Conservation (phyloP, 1,139 yeast species). For the Suhomyces ambrosiae region DNA sequence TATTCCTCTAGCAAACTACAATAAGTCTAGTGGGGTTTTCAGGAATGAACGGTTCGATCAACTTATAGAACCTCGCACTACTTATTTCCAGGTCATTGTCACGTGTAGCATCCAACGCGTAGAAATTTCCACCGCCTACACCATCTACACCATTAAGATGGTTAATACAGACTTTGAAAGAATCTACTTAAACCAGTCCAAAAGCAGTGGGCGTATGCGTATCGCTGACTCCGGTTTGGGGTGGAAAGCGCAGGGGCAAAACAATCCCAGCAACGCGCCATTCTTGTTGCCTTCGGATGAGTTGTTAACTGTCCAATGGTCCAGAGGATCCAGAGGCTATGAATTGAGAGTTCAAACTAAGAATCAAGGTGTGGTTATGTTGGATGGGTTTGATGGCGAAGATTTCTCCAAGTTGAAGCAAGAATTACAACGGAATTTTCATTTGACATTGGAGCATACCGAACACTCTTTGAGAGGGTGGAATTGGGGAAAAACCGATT, state of each 20-base stretch:
- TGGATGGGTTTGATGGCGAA: constrained; percentile 88
- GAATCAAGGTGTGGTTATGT: constrained; percentile 78
- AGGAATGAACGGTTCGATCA: no score
- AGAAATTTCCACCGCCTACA: constrained; percentile 7
- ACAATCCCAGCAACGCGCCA: constrained; percentile 58
- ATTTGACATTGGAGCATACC: constrained; percentile 69
- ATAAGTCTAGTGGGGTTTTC: no score
- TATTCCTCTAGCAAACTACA: no score
- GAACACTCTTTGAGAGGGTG: constrained; percentile 97
- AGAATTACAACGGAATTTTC: constrained; percentile 79
- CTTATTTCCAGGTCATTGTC: no score
- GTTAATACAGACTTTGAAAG: constrained; percentile 72
- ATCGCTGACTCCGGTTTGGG: constrained; percentile 95
- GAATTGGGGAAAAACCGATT: constrained; percentile 97
- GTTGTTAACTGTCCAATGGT: constrained; percentile 81
- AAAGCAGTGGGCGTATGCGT: constrained; percentile 84
- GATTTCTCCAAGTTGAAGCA: constrained; percentile 81
- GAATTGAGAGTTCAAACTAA: constrained; percentile 88
- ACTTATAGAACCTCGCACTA: no score
- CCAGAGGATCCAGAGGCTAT: constrained; percentile 89
- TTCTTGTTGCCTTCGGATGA: constrained; percentile 86
- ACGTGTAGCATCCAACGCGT: no score
- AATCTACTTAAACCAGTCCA: constrained; percentile 86
- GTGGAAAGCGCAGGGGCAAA: constrained; percentile 72
- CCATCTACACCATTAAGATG: constrained; percentile 25